Conservation (phyloP, 176 grass and related monocot species). For the Zoysia pacifica region DNA sequence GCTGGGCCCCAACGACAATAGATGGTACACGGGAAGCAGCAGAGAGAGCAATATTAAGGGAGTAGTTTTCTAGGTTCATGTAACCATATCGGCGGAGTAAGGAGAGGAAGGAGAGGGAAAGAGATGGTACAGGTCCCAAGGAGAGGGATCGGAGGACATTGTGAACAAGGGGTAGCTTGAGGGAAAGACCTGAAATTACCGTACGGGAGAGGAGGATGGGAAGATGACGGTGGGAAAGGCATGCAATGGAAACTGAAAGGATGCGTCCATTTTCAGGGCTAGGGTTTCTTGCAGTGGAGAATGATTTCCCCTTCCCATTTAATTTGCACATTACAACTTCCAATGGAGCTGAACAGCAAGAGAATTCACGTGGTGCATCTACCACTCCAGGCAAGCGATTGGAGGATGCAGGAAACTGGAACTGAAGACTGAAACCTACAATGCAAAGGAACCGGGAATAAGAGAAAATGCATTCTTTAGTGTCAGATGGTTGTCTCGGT, state of each 20-base stretch:
- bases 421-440: conserved; percentile 46
- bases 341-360: background rate
- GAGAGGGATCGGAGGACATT: conserved; percentile 57
- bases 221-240: conserved; percentile 49
- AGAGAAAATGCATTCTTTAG: background rate
- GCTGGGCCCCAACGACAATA: conserved; percentile 47
- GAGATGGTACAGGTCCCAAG: conserved; percentile 43
- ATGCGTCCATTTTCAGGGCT: background rate
- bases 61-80: conserved; percentile 61
- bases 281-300: conserved; percentile 18
- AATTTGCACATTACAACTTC: conserved; percentile 13
- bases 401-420: background rate
- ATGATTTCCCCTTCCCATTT: background rate
- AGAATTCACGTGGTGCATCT: background rate
- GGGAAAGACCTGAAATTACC: conserved; percentile 55
- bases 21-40: conserved; percentile 48
- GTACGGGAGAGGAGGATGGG: conserved; percentile 59
- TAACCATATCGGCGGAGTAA: conserved; percentile 43
- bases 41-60: conserved; percentile 68
- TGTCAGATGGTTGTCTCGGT: background rate
- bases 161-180: conserved; percentile 58
- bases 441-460: conserved; percentile 34
- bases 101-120: conserved; percentile 64
- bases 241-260: conserved; percentile 39
- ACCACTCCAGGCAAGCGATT: background rate